Base-by-base conservation (phyloP, 352 stramenopile genomes). In the Halophytophthora batemanensis region DNA sequence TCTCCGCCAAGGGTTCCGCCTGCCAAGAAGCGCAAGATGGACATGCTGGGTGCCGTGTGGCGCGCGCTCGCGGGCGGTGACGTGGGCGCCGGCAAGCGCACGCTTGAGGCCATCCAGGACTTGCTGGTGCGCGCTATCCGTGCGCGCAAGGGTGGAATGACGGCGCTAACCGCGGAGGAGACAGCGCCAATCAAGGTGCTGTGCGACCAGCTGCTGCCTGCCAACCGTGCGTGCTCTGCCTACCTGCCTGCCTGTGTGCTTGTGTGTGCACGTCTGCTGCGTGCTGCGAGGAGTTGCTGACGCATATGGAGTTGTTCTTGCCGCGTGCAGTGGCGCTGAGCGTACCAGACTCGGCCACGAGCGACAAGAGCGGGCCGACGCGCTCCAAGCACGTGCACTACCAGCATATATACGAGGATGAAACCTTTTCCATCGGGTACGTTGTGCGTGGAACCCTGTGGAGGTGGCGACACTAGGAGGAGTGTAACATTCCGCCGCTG, bases 351-450 rank as follows among this genome's bases (percentile, higher is more conserved):
- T 31, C 25, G 25, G 4, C 25, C 8, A 31, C 25, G 13, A 41
- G 45, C 28, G 29, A 43, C 13, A 46, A 52, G 18, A 23, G 21
- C 47, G 33, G 28, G 21, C 23, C 53, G 4, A 29, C 64, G 34
- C 29, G 45, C 15, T 15, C 46, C 25, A 74, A 70, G 47, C 63
- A 53, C 34, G 80, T 91, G 41, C 61, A 68, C 25, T 93, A 93
- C 59, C 56, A 89, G 44, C 80, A 93, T 61, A 76, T 93, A n/a
- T 91, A 80, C 44, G 83, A 91, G 53, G 77, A 91, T 46, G 61
- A 85, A 21, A 73, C 73, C 25, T 79, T 93, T 45, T 91, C 83
- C 19, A 91, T 93, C 48, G 83, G 83, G 82, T 93, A 60, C 2
- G 49, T 25, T 46, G n/a, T n/a, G n/a, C n/a, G n/a, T n/a, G n/a